A percentile compares a stretch with the other conserved stretches of the same genome.
Evolutionary conservation across 352 stramenopile species (phyloP).

Genomic region (Pythium oligandrum): DNA sequence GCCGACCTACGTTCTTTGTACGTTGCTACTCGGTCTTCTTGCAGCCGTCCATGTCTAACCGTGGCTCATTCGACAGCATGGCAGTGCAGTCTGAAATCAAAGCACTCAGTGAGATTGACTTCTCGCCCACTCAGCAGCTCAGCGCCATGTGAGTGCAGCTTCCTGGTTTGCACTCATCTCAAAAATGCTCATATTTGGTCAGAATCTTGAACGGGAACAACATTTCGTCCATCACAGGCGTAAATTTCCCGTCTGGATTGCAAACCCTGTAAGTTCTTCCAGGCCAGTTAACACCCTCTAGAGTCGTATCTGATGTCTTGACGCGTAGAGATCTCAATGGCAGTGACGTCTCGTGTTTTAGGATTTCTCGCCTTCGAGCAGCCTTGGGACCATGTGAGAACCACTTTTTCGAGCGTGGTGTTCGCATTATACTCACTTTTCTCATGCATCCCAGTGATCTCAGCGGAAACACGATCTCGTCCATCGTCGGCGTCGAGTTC

Average conservation of each 20-base stretch:
- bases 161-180: too few species aligned
- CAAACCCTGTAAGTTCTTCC: too few species aligned
- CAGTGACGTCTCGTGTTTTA: background rate
- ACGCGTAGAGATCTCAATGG: too few species aligned
- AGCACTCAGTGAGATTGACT: background rate
- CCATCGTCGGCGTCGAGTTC: slow-evolving; percentile 4
- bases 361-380: slow-evolving; percentile 3
- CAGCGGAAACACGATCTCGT: slow-evolving; percentile 1
- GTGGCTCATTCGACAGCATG: background rate
- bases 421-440: background rate
- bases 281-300: too few species aligned
- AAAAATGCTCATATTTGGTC: too few species aligned
- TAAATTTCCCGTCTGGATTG: too few species aligned
- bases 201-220: too few species aligned
- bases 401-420: background rate
- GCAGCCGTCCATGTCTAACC: background rate
- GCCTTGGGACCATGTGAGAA: slow-evolving; percentile 3
- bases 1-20: slow-evolving; percentile 4
- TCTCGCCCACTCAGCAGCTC: background rate
- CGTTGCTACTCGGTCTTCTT: background rate
- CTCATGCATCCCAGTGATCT: background rate
- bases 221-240: too few species aligned
- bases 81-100: slow-evolving; percentile 6
- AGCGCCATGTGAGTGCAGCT: too few species aligned
- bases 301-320: too few species aligned